These are phyloP conservation scores for Mortierella sp. DNA, from an alignment of 371 early-diverging fungal species.

Conservation along the genomic window DNA sequence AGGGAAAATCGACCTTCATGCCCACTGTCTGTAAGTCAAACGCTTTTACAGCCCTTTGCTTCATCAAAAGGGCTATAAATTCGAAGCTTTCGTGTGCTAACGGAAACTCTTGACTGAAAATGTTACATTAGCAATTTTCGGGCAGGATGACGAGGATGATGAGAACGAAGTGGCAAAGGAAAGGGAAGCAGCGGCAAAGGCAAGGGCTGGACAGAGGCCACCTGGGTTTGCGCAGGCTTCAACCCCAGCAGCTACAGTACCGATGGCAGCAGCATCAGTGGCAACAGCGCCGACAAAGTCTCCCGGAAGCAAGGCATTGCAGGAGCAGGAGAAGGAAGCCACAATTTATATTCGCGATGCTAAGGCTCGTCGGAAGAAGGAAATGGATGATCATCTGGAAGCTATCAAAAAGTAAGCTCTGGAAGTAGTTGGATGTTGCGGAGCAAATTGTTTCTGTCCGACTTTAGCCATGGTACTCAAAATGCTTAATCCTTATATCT, in stretches of 20 bases:
- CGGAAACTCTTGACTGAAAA: not conserved
- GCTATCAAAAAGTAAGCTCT: constrained; percentile 78
- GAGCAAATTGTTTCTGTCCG: not conserved
- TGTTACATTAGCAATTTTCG: constrained; percentile 41
- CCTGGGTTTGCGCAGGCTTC: constrained; percentile 56
- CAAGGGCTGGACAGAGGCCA: constrained; percentile 60
- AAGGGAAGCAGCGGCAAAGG: constrained; percentile 39
- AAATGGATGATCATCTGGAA: constrained; percentile 87
- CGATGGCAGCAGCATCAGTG: constrained; percentile 5
- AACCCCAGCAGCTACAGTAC: constrained; percentile 16
- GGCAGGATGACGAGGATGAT: constrained; percentile 58
- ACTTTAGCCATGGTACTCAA: not conserved
- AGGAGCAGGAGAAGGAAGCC: constrained; percentile 29
- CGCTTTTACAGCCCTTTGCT: not conserved
- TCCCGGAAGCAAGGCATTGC: not conserved
- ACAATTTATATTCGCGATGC: constrained; percentile 56
- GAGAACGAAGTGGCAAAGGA: constrained; percentile 32
- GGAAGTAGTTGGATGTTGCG: not conserved
- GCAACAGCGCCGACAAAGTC: constrained; percentile 10
- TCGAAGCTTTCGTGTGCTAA: not conserved
- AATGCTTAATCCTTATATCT: not conserved
- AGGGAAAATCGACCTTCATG: constrained; percentile 68
- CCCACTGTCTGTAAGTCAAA: constrained; percentile 56
- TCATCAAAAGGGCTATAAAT: not conserved
- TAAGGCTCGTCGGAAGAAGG: constrained; percentile 77